These are phyloP conservation scores for Cercospora sesami DNA, from an alignment of 2,329 filamentous ascomycete genomes.

Conservation along the genomic window DNA sequence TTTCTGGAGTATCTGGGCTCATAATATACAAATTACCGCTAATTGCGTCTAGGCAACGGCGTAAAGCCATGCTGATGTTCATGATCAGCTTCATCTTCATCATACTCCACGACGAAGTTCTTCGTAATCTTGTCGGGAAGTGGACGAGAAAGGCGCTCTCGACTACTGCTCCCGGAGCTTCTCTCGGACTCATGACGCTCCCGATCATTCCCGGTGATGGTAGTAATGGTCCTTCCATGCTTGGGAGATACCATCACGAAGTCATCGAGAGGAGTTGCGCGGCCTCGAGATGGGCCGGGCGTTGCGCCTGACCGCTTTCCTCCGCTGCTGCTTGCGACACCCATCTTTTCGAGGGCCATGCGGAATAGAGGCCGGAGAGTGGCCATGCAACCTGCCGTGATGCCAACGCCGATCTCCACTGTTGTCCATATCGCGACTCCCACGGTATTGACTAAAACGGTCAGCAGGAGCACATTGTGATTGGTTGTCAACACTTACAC, in stretches of 20 bases:
- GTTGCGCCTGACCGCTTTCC: constrained; percentile 7
- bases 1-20: neutral
- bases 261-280: constrained; percentile 15
- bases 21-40: neutral
- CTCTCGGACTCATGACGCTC: constrained; percentile 1
- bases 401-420: constrained; percentile 39
- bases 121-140: constrained; percentile 21
- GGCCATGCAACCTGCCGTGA: constrained; percentile 49
- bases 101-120: constrained; percentile 31
- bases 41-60: constrained; percentile 15
- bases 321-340: constrained; percentile 20
- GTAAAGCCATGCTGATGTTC: constrained; percentile 19
- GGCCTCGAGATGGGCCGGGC: constrained; percentile 4
- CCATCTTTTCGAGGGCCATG: constrained; percentile 21
- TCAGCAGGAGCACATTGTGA: neutral
- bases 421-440: constrained; percentile 42
- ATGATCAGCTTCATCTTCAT: constrained; percentile 11
- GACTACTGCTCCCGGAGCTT: constrained; percentile 23
- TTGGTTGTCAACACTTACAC: constrained; percentile 32
- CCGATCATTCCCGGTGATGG: constrained; percentile 27
- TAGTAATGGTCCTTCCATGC: constrained; percentile 23
- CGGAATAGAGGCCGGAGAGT: constrained; percentile 53
- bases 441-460: constrained; percentile 41
- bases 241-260: constrained; percentile 22
- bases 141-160: constrained; percentile 23